A percentile compares a stretch with the other conserved stretches of the same genome.
phyloP scores from a whole-genome alignment of 352 stramenopile genomes.

The Phytophthora boehmeriae region DNA sequence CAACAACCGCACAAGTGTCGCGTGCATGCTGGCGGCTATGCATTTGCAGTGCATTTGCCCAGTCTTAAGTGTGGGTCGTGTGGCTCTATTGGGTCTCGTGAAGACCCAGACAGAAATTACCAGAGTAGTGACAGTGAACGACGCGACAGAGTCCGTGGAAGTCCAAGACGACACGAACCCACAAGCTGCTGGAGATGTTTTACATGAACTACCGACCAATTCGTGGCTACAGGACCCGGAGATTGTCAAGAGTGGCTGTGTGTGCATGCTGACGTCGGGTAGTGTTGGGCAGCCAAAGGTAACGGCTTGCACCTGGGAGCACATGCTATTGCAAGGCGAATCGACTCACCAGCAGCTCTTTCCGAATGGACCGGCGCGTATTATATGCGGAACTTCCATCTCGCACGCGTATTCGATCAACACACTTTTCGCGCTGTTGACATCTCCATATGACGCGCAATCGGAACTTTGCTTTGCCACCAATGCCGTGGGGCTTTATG shows the following conservation, averaged over 20 bases:
- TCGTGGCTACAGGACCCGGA: conserved; percentile 45
- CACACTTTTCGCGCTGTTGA: conserved; percentile 80
- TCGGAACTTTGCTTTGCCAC: conserved; percentile 79
- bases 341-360: conserved; percentile 81
- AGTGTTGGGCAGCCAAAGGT: conserved; percentile 83
- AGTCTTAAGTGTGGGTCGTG: conserved; percentile 54
- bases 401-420: conserved; percentile 89
- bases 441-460: conserved; percentile 58
- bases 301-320: conserved; percentile 73
- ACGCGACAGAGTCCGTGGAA: conserved; percentile 23
- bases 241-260: conserved; percentile 42
- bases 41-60: conserved; percentile 61
- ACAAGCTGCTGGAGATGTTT: conserved; percentile 12
- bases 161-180: conserved; percentile 24
- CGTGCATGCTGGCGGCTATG: conserved; percentile 77
- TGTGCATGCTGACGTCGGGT: conserved; percentile 86
- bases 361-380: conserved; percentile 53
- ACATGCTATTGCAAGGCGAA: conserved; percentile 81
- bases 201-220: background rate
- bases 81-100: conserved; percentile 53
- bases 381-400: conserved; percentile 84
- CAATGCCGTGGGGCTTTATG: conserved; percentile 52
- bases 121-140: conserved; percentile 63
- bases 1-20: conserved; percentile 75
- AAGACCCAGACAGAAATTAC: conserved; percentile 62